Evolutionary conservation across 345 rosid genomes (phyloP), one percentile per base, ranked within the genome.

Genomic region (Hirschfeldia incana): DNA sequence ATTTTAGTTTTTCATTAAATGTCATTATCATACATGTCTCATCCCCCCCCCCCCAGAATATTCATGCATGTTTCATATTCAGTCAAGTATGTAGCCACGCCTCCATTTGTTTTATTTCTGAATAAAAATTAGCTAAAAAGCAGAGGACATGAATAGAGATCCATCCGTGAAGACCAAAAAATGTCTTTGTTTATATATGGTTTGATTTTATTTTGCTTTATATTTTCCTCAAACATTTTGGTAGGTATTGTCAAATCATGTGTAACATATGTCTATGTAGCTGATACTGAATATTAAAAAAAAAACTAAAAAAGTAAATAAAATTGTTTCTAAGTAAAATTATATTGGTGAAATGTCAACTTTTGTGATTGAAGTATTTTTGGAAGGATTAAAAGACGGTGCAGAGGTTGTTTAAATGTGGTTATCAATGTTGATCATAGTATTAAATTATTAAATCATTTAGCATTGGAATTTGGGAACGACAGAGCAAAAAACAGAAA

Each of bases 41-140:
- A 42, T 59, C 72, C 6, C 49, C 13, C 60, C 13, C 60, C 4
- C 16, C 4, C 16, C 0, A 27, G 21, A 12, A 1, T 26, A 44
- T 59, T 21, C 82, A 78, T 78, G 69, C 82, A 78, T 59, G 16
- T 67, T 73, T 66, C 74, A 29, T 59, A 60, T 73, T 67, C 37
- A 36, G 11, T 58, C 55, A 77, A 77, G 66, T 71, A 65, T 71
- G 33, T 70, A 77, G 15, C 58, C 32, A 59, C 63, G 26, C 67
- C 17, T 70, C 9, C 30, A 0, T 32, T 32, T 44, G 21, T 12
- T 16, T 58, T 16, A 10, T 12, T 51, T 17, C 10, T 33, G 4
- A 3, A 32, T 32, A 55, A 5, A 26, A 62, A 10, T 9, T 6
- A 3, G 51, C 11, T 36, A 3, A 78, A 49, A 78, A 78, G 81